These are phyloP conservation scores for Naegleria fowleri DNA, from an alignment of 208 protist species.

Conservation along the genomic window DNA sequence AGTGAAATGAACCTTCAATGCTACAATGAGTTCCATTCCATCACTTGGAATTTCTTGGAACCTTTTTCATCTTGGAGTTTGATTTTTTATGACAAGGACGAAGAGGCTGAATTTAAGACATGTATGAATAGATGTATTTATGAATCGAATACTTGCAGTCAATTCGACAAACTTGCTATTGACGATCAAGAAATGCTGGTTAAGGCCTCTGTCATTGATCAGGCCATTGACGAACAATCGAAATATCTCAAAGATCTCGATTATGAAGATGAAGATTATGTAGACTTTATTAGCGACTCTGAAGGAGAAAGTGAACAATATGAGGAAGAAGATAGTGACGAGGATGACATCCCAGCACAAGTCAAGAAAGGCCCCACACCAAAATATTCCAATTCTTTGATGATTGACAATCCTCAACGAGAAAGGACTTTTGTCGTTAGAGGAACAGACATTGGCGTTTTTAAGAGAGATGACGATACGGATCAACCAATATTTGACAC, in stretches of 20 bases:
- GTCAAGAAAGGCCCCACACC: background rate
- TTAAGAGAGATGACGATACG: background rate
- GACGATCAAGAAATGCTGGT: background rate
- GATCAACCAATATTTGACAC: background rate
- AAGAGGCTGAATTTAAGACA: conserved; percentile 4
- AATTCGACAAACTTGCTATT: background rate
- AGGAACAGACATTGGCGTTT: background rate
- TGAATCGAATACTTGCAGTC: background rate
- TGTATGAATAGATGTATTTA: background rate
- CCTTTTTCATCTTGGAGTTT: background rate
- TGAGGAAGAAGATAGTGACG: background rate
- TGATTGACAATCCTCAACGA: background rate
- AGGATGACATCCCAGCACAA: background rate
- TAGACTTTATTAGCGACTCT: background rate
- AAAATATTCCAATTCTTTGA: background rate
- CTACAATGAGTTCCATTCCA: background rate
- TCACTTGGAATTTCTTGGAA: background rate
- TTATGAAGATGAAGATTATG: conserved; percentile 18
- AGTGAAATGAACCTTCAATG: background rate
- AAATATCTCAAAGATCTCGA: background rate
- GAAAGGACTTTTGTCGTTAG: conserved; percentile 2
- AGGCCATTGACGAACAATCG: background rate
- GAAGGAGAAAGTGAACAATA: background rate
- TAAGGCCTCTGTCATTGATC: background rate
- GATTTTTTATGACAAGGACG: background rate